These are phyloP conservation scores for Lasiodiplodia citricola DNA, from an alignment of 2,329 filamentous ascomycete genomes.

Conservation along the genomic window DNA sequence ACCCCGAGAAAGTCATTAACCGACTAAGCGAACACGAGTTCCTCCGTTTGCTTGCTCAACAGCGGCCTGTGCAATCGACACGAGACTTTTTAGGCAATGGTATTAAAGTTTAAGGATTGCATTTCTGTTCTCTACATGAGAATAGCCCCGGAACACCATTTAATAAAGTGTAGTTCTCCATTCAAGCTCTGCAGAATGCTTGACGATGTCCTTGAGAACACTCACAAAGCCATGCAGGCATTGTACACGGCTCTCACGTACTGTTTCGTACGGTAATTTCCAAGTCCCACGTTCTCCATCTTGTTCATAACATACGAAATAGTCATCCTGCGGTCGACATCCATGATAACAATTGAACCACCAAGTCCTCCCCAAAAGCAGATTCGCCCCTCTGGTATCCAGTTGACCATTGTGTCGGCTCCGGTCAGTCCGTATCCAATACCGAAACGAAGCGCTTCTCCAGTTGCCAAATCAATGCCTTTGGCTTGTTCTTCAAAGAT, in stretches of 20 bases:
- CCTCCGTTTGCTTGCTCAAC: too few relatives aligned
- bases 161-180: too few relatives aligned
- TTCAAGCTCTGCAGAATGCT: too few relatives aligned
- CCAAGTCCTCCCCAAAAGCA: conserved; percentile 33
- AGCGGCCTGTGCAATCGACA: too few relatives aligned
- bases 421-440: background rate
- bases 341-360: conserved; percentile 31
- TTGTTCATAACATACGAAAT: conserved; percentile 33
- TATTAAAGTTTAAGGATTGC: too few relatives aligned
- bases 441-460: background rate
- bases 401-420: background rate
- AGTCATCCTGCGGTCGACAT: conserved; percentile 30
- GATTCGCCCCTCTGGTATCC: background rate
- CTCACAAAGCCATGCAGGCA: background rate
- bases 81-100: too few relatives aligned
- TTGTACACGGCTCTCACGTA: background rate
- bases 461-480: background rate
- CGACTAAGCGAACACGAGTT: too few relatives aligned
- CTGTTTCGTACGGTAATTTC: background rate
- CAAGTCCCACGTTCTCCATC: conserved; percentile 26
- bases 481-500: background rate
- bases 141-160: too few relatives aligned
- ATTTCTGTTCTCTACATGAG: too few relatives aligned
- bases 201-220: too few relatives aligned
- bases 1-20: too few relatives aligned